phyloP scores from a whole-genome alignment of 2,329 filamentous ascomycete species.

The Cercospora berteroae region DNA sequence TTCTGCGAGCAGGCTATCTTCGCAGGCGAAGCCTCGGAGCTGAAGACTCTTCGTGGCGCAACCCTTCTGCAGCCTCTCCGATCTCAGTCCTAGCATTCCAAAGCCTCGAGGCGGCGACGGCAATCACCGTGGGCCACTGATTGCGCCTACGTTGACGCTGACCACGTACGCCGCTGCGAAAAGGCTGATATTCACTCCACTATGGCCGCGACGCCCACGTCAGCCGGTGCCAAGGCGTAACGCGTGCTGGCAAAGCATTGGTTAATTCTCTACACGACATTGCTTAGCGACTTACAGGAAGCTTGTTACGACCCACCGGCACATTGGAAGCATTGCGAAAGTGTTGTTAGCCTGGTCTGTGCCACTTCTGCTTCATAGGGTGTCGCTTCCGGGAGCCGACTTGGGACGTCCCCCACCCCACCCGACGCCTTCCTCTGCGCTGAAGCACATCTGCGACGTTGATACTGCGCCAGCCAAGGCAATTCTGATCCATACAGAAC shows the following conservation, averaged over 20 bases:
- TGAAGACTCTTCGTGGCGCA: background rate
- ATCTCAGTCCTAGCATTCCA: background rate
- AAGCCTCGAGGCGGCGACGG: background rate
- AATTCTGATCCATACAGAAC: background rate
- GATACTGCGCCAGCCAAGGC: slow-evolving; percentile 11
- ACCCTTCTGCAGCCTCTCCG: background rate
- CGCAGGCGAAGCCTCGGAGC: background rate
- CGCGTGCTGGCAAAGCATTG: background rate
- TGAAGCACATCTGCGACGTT: background rate
- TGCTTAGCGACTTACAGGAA: background rate
- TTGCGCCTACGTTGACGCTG: background rate
- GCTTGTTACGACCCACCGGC: background rate
- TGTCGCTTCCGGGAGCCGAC: background rate
- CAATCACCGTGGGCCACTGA: background rate
- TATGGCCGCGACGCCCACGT: slow-evolving; percentile 1
- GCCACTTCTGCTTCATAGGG: background rate
- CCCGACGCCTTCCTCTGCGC: background rate
- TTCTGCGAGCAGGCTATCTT: background rate
- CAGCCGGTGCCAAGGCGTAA: background rate
- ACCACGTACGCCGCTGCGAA: background rate
- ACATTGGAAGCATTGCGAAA: background rate
- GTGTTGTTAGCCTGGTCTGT: background rate
- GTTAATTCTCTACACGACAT: background rate
- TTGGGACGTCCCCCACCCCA: slow-evolving; percentile 5
- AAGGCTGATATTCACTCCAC: background rate